Base-by-base conservation (phyloP, 768 basidiomycete species). In the Dictyophora rubrovolvata region DNA sequence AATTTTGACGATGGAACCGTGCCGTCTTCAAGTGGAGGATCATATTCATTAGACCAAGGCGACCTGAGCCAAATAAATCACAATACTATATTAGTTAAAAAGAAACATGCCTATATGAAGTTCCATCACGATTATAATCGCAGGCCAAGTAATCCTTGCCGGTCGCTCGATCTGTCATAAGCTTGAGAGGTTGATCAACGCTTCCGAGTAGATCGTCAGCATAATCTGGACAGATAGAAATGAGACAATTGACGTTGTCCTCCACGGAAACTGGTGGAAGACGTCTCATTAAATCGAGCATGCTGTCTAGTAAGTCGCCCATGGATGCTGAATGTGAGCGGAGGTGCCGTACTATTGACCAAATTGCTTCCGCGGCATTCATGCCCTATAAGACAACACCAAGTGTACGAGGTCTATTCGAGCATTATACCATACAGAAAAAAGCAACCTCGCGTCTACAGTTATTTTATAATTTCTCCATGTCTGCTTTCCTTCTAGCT, bases 1-100 rank as follows among this genome's bases (percentile, higher is more conserved):
- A 98, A 80, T 67, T 86, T 89, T 17, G 85, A 73, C 8, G 87
- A 84, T 0, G 96, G 96, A 1, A 82, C 75, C 3, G 94, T 93
- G 1, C 92, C 95, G 63, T 95, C 91, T 18, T 93, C 86, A 49
- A 93, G 71, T 1, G 87, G 87, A 21, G 93, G 90, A 62, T 93
- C 86, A 68, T 98, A 99, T 68, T 89, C 86, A 69, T 98, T 99
- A 21, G 94, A 93, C 94, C 95, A 98, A 8, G 96, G 96, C 1
- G 96, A 99, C 66, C 95, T 99, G 61, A 16, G 11, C 37, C 21
- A 9, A 48, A 46, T 54, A 51, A 35, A 64, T 12, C 48, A 34
- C 54, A 65, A 62, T 51, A 53, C 42, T 50, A 54, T 60, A 54
- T 7, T 18, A 16, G 55, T 56, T n/a, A 10, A 17, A 18, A 63